A percentile compares a stretch with the other conserved stretches of the same genome.
These are phyloP conservation scores for Penicillium atrosanguineum DNA, from an alignment of 495 filamentous ascomycete species.

Conservation along the genomic window DNA sequence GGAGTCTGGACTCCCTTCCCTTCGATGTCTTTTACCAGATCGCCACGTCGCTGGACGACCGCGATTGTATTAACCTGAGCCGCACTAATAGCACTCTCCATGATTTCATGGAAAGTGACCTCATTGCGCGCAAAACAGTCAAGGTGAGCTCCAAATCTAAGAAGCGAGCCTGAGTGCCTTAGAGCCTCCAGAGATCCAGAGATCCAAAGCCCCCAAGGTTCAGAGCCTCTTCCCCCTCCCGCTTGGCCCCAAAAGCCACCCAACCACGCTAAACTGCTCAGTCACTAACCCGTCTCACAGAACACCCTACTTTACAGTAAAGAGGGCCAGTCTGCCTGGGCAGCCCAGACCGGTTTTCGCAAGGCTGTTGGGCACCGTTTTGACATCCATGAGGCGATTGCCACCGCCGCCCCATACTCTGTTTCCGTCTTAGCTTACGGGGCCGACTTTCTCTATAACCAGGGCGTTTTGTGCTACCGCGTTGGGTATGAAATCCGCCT, in stretches of 20 bases:
- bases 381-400: constrained; percentile 60
- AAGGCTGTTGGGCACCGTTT: constrained; percentile 57
- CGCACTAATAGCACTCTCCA: constrained; percentile 53
- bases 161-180: neutral
- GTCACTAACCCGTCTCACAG: constrained; percentile 33
- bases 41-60: constrained; percentile 40
- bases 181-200: too few relatives aligned
- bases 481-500: constrained; percentile 58
- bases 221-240: neutral
- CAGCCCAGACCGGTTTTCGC: constrained; percentile 46
- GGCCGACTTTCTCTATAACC: constrained; percentile 59
- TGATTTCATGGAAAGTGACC: constrained; percentile 55
- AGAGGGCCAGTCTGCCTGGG: constrained; percentile 54
- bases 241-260: neutral
- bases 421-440: constrained; percentile 58
- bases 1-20: constrained; percentile 47
- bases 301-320: constrained; percentile 52
- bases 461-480: constrained; percentile 64
- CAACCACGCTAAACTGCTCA: neutral
- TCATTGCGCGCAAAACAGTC: constrained; percentile 58
- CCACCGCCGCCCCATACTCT: constrained; percentile 60
- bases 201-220: neutral
- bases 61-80: constrained; percentile 42
- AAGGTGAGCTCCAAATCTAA: constrained; percentile 42
- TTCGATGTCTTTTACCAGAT: constrained; percentile 65